A percentile compares a stretch with the other conserved stretches of the same genome.
phyloP scores from a whole-genome alignment of 2,329 filamentous ascomycete genomes.

The Colletotrichum sublineola region DNA sequence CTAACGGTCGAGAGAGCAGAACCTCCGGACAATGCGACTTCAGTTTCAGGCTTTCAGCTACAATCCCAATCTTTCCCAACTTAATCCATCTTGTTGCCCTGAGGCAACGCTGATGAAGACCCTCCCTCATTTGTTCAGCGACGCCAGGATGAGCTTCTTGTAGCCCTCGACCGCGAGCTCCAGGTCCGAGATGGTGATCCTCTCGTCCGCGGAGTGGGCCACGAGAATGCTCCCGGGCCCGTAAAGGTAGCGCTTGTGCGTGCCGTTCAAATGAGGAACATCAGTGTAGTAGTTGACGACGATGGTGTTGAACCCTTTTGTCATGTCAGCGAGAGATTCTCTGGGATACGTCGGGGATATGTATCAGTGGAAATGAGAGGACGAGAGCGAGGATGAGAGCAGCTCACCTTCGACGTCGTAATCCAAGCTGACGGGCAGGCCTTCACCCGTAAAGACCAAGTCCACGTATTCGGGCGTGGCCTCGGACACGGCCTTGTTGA shows the following conservation, averaged over 20 bases:
- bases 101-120: too few relatives aligned
- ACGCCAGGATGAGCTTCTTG: constrained; percentile 74
- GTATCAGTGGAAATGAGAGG: too few relatives aligned
- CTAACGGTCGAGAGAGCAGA: too few relatives aligned
- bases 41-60: too few relatives aligned
- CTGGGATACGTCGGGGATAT: neutral
- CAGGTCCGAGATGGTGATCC: constrained; percentile 79
- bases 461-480: constrained; percentile 71
- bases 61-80: too few relatives aligned
- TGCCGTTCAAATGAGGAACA: constrained; percentile 80
- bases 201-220: constrained; percentile 88
- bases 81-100: too few relatives aligned
- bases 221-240: constrained; percentile 83
- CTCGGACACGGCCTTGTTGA: constrained; percentile 66
- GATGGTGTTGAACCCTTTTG: constrained; percentile 78
- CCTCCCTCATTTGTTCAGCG: constrained; percentile 49
- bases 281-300: constrained; percentile 96
- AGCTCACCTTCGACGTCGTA: constrained; percentile 80
- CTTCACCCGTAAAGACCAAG: constrained; percentile 74
- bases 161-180: constrained; percentile 85
- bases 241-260: constrained; percentile 76
- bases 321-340: constrained; percentile 26
- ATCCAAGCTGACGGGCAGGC: constrained; percentile 82
- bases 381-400: too few relatives aligned
- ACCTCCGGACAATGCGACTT: too few relatives aligned